Evolutionary conservation across 2,329 filamentous ascomycete genomes (phyloP), one percentile per base, ranked within the genome.

Genomic region (Dothistroma pini): DNA sequence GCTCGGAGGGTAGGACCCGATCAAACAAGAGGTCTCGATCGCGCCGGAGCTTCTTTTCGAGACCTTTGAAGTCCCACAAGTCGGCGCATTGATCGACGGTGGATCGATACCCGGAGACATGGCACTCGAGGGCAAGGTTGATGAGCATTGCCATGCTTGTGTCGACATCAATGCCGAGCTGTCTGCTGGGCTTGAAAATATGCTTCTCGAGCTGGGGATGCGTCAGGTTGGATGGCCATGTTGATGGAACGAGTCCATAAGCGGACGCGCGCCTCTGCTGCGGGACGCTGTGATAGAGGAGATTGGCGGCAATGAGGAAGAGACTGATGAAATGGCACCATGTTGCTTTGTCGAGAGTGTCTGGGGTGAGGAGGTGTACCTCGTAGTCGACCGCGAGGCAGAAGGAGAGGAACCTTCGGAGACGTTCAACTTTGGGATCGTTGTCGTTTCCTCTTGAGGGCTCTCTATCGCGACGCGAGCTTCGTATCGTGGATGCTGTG

Each of bases 301-400:
- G 38, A 29, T 19, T 44, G 12, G 38, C 16, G 38, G 16, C 38
- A 7, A 44, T 44, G 14, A 44, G 38, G 38, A 44, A 44, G 38
- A 44, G 38, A 16, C 38, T 44, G 2, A 44, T 44, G 38, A 44
- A 44, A 19, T 44, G 38, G 38, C 38, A 44, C 38, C 38, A 44
- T 12, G 38, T 44, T 3, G 16, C 16, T 44, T 44, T 44, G 16
- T 44, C 38, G 38, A 44, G 38, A 4, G 12, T 19, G n/a, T 57
- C 54, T 14, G 54, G 54, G n/a, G 21, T 31, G 25, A 32, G 38
- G 22, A 19, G 25, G 29, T 48, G 38, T 31, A 34, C 14, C 14
- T 21, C 54, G 22, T 57, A 57, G 41, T 57, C 54, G 54, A 57
- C 47, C 12, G 54, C 54, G 8, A 57, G 22, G 38, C 41, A 57